These are phyloP conservation scores for Tylopilus plumbeoviolaceoides DNA, from an alignment of 768 basidiomycete species.

Conservation along the genomic window DNA sequence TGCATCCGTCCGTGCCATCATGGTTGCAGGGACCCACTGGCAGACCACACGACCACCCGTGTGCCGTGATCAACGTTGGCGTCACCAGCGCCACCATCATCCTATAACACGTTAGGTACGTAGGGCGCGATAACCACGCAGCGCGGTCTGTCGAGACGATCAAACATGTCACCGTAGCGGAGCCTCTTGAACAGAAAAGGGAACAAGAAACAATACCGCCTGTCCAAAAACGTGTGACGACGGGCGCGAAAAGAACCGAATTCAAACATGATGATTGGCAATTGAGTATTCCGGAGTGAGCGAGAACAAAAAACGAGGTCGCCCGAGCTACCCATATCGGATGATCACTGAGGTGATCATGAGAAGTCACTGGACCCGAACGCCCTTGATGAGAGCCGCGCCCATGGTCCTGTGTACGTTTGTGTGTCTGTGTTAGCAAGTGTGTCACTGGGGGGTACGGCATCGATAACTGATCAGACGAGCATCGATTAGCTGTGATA, in stretches of 20 bases:
- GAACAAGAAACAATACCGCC: constrained; percentile 3
- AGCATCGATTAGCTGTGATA: constrained; percentile 17
- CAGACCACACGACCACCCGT: neutral
- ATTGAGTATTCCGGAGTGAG: neutral
- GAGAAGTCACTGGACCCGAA: neutral
- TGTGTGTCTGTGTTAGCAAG: constrained; percentile 1
- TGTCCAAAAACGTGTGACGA: neutral
- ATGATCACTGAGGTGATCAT: neutral
- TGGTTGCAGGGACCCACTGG: neutral
- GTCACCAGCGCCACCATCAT: neutral
- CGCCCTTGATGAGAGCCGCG: neutral
- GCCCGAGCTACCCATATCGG: constrained; percentile 10
- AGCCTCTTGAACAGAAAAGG: neutral
- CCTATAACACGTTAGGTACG: neutral
- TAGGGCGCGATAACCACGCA: neutral
- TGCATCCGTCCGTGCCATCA: neutral
- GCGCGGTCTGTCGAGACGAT: neutral
- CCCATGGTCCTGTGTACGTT: neutral
- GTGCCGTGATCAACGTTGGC: neutral
- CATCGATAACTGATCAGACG: neutral
- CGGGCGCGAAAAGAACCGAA: neutral
- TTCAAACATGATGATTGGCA: constrained; percentile 7
- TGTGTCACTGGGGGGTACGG: neutral
- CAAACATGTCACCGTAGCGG: constrained; percentile 4
- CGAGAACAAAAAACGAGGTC: neutral